Evolutionary conservation across 371 early-diverging fungal genomes (phyloP).

Genomic region (Mortierella sp.): DNA sequence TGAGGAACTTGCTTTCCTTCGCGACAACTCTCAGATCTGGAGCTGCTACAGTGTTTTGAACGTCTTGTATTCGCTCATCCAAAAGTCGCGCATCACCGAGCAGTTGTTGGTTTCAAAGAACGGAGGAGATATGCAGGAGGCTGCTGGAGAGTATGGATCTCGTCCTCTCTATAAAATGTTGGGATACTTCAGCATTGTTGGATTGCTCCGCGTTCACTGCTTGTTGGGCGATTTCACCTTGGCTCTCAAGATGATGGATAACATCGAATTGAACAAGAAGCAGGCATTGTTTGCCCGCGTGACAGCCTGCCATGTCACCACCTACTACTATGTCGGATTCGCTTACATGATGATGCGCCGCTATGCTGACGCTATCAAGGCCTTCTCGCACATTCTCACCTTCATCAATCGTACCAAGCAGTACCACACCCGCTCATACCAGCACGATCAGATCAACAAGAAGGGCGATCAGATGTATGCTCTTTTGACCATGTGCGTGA

Average conservation of each 20-base stretch:
- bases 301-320: conserved; percentile 95
- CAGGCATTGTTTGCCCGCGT: conserved; percentile 92
- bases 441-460: conserved; percentile 93
- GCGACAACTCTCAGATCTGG: conserved; percentile 92
- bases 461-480: conserved; percentile 96
- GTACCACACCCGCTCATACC: conserved; percentile 93
- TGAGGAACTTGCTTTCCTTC: conserved; percentile 84
- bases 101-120: conserved; percentile 90
- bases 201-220: conserved; percentile 94
- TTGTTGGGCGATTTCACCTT: conserved; percentile 94
- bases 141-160: conserved; percentile 83
- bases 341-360: conserved; percentile 98
- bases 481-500: conserved; percentile 89
- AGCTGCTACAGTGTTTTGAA: conserved; percentile 95
- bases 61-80: conserved; percentile 93
- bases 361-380: conserved; percentile 95
- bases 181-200: conserved; percentile 96
- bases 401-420: conserved; percentile 94
- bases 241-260: conserved; percentile 95
- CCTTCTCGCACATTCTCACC: conserved; percentile 90
- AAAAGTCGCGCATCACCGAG: conserved; percentile 94
- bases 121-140: conserved; percentile 89
- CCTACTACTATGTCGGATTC: conserved; percentile 96
- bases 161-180: conserved; percentile 93
- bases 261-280: conserved; percentile 92